These are phyloP conservation scores for Fonsecaea erecta DNA, from an alignment of 2,329 filamentous ascomycete genomes.

Conservation along the genomic window DNA sequence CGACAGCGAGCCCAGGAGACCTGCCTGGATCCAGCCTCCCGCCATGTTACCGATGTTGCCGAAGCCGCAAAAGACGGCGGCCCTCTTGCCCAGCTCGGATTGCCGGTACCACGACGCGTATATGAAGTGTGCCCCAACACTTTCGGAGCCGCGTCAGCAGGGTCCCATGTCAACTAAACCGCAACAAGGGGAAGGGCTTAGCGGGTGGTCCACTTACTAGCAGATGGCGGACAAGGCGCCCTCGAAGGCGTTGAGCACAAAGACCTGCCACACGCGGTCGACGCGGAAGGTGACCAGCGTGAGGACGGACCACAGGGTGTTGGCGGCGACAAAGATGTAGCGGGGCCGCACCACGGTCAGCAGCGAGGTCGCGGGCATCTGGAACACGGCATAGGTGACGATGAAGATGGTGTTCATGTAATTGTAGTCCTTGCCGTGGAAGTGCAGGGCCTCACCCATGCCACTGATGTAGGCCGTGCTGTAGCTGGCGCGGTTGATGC, in stretches of 20 bases:
- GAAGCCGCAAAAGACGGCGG: slow-evolving; percentile 46
- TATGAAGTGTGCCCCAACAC: slow-evolving; percentile 52
- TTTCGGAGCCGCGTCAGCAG: too few relatives aligned
- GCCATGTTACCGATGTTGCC: slow-evolving; percentile 53
- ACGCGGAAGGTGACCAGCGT: slow-evolving; percentile 52
- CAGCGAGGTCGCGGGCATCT: slow-evolving; percentile 52
- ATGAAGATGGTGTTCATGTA: slow-evolving; percentile 47
- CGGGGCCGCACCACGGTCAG: slow-evolving; percentile 46
- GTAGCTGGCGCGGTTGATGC: slow-evolving; percentile 52
- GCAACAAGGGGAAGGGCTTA: too few relatives aligned
- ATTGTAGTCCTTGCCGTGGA: slow-evolving; percentile 49
- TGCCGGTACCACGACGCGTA: slow-evolving; percentile 53
- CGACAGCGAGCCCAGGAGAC: slow-evolving; percentile 44
- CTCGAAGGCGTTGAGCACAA: slow-evolving; percentile 52
- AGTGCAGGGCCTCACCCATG: slow-evolving; percentile 47
- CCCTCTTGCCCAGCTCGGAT: slow-evolving; percentile 46
- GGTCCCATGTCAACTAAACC: too few relatives aligned
- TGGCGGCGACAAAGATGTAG: slow-evolving; percentile 52
- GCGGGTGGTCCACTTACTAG: slow-evolving; percentile 43
- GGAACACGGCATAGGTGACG: slow-evolving; percentile 51
- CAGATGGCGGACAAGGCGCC: slow-evolving; percentile 52
- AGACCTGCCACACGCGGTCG: slow-evolving; percentile 51
- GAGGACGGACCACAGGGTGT: slow-evolving; percentile 51
- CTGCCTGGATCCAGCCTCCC: slow-evolving; percentile 54
- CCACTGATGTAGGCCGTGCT: slow-evolving; percentile 51